phyloP scores from a whole-genome alignment of 2,329 filamentous ascomycete genomes.

The Hymenotorrendiella dingleyae region DNA sequence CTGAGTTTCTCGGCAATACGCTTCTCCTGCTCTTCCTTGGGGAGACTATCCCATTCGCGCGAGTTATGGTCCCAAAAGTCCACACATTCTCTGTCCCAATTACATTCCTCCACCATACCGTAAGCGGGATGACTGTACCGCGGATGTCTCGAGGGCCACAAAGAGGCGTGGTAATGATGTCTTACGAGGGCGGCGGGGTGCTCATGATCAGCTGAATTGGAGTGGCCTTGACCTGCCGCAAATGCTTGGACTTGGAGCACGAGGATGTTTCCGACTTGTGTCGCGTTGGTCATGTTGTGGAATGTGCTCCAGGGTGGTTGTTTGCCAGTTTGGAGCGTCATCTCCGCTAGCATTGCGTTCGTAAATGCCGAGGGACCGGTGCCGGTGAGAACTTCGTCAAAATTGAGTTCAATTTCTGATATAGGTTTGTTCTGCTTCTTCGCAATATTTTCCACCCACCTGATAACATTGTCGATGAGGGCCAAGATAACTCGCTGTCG shows the following conservation, averaged over 20 bases:
- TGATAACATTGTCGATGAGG: constrained; percentile 61
- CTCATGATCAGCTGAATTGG: constrained; percentile 62
- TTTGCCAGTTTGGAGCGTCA: constrained; percentile 43
- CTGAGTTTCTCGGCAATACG: constrained; percentile 7
- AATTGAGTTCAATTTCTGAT: constrained; percentile 55
- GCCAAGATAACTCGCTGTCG: constrained; percentile 60
- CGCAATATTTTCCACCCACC: constrained; percentile 55
- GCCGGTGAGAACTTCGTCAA: constrained; percentile 63
- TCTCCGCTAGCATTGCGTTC: constrained; percentile 54
- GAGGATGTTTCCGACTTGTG: constrained; percentile 52
- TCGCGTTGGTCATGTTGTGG: constrained; percentile 51
- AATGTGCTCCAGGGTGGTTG: constrained; percentile 55
- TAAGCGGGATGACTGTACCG: constrained; percentile 60
- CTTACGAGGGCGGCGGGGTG: constrained; percentile 58
- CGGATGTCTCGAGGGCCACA: constrained; percentile 61
- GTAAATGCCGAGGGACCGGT: constrained; percentile 66
- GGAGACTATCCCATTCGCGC: constrained; percentile 49
- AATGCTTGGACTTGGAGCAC: constrained; percentile 65
- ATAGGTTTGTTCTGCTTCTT: constrained; percentile 50
- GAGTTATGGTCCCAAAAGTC: constrained; percentile 57
- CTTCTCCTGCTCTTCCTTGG: constrained; percentile 51
- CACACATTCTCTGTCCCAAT: constrained; percentile 60
- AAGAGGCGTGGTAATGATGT: constrained; percentile 67
- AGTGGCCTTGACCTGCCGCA: constrained; percentile 65
- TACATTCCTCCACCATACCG: constrained; percentile 62